Evolutionary conservation across 768 basidiomycete species (phyloP).

Genomic region (Tricholomella constricta): DNA sequence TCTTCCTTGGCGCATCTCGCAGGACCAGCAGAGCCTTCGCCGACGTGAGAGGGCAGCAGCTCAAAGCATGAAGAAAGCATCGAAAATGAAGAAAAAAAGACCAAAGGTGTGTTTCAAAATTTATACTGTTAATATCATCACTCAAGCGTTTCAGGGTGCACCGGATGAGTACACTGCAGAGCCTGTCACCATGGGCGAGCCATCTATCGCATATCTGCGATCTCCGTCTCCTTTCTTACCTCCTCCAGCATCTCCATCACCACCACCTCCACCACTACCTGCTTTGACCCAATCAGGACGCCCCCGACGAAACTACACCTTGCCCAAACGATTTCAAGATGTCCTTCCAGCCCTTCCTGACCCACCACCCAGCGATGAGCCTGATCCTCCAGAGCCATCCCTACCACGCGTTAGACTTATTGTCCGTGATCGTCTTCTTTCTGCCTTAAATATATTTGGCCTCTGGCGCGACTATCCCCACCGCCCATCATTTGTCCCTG

Average conservation of each 20-base stretch:
- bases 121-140: background rate
- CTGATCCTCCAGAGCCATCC: background rate
- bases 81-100: background rate
- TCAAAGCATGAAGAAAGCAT: background rate
- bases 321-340: constrained; percentile 16
- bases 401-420: constrained; percentile 16
- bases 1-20: background rate
- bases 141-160: background rate
- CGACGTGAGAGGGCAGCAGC: background rate
- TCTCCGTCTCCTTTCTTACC: background rate
- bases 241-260: constrained; percentile 1
- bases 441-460: constrained; percentile 21
- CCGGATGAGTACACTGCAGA: background rate
- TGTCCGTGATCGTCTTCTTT: constrained; percentile 18
- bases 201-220: background rate
- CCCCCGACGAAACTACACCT: constrained; percentile 10
- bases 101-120: background rate
- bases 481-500: constrained; percentile 30
- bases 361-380: background rate
- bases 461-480: constrained; percentile 24
- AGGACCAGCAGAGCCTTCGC: background rate
- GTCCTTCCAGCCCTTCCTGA: constrained; percentile 10
- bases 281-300: constrained; percentile 16
- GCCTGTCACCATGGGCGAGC: background rate
- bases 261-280: constrained; percentile 12